These are phyloP conservation scores for Monosporozyma solicola DNA, from an alignment of 805 yeast genomes.

Conservation along the genomic window DNA sequence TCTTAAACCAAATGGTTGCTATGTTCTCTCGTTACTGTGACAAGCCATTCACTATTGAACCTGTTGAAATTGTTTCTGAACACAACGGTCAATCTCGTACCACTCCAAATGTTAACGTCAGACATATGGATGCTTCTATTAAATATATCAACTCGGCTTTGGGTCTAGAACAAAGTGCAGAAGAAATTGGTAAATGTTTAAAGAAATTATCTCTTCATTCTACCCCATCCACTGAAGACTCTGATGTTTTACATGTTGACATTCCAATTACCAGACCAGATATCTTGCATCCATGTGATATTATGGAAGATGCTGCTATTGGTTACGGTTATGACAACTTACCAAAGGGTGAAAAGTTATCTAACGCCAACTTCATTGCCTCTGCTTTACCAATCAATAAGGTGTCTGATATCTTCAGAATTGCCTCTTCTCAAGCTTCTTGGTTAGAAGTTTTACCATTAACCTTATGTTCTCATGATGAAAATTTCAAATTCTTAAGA, in stretches of 20 bases:
- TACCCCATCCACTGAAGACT: constrained; percentile 34
- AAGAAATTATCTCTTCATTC: constrained; percentile 76
- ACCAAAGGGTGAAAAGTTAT: constrained; percentile 66
- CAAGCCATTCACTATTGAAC: constrained; percentile 80
- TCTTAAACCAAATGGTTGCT: constrained; percentile 83
- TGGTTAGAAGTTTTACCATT: constrained; percentile 95
- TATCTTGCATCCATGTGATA: constrained; percentile 92
- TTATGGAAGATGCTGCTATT: constrained; percentile 97
- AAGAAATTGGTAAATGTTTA: constrained; percentile 60
- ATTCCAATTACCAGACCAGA: constrained; percentile 96
- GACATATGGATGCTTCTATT: constrained; percentile 64
- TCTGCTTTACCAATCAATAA: constrained; percentile 86
- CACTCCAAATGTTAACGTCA: constrained; percentile 63
- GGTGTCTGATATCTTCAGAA: constrained; percentile 80
- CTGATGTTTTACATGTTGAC: constrained; percentile 45
- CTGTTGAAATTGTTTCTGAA: constrained; percentile 72
- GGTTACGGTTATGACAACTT: constrained; percentile 91
- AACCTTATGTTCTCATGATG: constrained; percentile 93
- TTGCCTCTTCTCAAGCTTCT: constrained; percentile 88
- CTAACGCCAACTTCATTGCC: constrained; percentile 69
- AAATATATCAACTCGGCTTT: constrained; percentile 85
- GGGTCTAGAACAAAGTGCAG: constrained; percentile 66
- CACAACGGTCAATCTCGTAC: constrained; percentile 71
- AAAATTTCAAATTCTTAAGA: constrained; percentile 83
- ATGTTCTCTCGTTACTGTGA: constrained; percentile 89